Evolutionary conservation across 768 basidiomycete species (phyloP).

Genomic region (Dioszegia aurantiaca): DNA sequence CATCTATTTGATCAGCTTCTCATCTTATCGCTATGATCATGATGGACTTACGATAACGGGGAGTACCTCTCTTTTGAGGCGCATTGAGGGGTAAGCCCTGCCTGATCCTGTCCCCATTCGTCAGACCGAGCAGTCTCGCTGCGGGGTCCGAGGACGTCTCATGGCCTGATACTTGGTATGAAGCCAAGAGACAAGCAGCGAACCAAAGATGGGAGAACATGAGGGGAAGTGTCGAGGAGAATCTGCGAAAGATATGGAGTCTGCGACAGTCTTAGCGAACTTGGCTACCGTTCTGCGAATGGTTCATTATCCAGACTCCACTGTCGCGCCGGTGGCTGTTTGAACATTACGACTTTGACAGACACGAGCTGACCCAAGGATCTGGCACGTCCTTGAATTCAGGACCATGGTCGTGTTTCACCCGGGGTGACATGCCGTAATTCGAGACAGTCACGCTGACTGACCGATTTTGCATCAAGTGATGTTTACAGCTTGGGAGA

Average conservation of each 20-base stretch:
- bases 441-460: not conserved
- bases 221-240: too few species aligned
- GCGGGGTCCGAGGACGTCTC: not conserved
- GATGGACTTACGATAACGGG: conserved; percentile 1
- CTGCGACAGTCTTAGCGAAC: too few species aligned
- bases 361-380: not conserved
- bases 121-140: too few species aligned
- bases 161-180: not conserved
- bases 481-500: too few species aligned
- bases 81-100: not conserved
- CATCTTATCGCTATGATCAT: not conserved
- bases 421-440: conserved; percentile 1
- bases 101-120: conserved; percentile 1
- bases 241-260: too few species aligned
- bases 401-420: not conserved
- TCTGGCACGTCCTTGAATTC: not conserved
- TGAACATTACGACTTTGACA: too few species aligned
- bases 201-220: conserved; percentile 1
- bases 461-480: too few species aligned
- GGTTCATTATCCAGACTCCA: too few species aligned
- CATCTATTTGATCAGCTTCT: too few species aligned
- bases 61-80: not conserved
- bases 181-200: not conserved
- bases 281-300: too few species aligned
- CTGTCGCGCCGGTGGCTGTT: too few species aligned